Conservation (phyloP, 1,139 yeast species). For the Casaregolazyma lundiana region DNA sequence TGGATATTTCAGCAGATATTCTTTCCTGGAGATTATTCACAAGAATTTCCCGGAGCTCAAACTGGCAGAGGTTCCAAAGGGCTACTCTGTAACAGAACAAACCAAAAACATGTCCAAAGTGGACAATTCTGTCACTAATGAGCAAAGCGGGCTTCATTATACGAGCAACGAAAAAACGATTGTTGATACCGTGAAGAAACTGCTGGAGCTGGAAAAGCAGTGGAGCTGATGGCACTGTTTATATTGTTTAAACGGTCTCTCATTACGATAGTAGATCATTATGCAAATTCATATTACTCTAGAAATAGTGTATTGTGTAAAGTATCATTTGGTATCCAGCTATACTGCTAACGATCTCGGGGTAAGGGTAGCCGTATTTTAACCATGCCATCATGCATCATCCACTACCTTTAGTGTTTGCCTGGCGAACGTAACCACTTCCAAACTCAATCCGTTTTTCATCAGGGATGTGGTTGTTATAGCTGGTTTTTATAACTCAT, state of each 20-base stretch:
- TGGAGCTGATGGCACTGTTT: conserved; percentile 5
- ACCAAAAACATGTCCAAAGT: conserved; percentile 1
- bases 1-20: conserved; percentile 35
- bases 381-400: neutral
- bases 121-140: conserved; percentile 18
- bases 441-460: too few relatives aligned
- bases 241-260: neutral
- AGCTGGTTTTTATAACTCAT: too few relatives aligned
- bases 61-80: conserved; percentile 31
- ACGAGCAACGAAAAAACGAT: conserved; percentile 16
- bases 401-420: neutral
- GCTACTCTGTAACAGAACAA: conserved; percentile 6
- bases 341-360: neutral
- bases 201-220: conserved; percentile 11
- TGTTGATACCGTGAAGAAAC: conserved; percentile 16
- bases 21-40: conserved; percentile 36
- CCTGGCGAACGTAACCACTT: too few relatives aligned
- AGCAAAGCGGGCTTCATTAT: conserved; percentile 19
- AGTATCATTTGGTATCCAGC: neutral
- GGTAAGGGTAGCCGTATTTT: neutral
- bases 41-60: conserved; percentile 37
- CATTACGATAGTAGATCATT: neutral
- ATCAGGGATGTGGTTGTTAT: too few relatives aligned
- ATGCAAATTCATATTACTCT: neutral
- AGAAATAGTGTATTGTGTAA: neutral